Conservation (phyloP, 2,329 filamentous ascomycete species). For the Phyllosticta paracitricarpa region DNA sequence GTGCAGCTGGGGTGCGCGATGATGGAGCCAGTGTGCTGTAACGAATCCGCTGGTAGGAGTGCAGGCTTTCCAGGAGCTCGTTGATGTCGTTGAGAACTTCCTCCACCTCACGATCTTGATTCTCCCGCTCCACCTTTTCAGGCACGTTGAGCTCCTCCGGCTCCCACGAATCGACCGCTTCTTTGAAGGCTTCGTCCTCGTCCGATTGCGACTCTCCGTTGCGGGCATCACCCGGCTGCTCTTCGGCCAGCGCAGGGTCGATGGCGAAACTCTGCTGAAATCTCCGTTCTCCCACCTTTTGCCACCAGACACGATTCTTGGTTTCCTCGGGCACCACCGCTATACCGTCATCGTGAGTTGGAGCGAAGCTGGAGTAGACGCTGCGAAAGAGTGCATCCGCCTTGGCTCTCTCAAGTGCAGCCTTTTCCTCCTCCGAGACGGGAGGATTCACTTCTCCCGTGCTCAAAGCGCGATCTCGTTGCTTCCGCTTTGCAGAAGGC, state of each 20-base stretch:
- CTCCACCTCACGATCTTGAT: conserved; percentile 52
- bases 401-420: conserved; percentile 47
- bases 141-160: conserved; percentile 19
- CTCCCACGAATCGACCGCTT: conserved; percentile 28
- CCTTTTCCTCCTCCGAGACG: conserved; percentile 28
- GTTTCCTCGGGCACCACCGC: conserved; percentile 59
- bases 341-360: conserved; percentile 61
- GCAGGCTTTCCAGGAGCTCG: conserved; percentile 64
- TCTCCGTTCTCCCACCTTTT: conserved; percentile 54
- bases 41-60: conserved; percentile 70
- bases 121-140: conserved; percentile 24
- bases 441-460: conserved; percentile 50
- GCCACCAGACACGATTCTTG: conserved; percentile 67
- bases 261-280: conserved; percentile 56
- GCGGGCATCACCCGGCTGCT: conserved; percentile 9
- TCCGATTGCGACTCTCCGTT: conserved; percentile 19
- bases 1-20: conserved; percentile 1
- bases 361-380: conserved; percentile 72
- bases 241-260: conserved; percentile 32
- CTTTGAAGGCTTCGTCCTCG: conserved; percentile 25
- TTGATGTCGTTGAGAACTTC: conserved; percentile 64
- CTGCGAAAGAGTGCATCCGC: conserved; percentile 67
- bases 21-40: conserved; percentile 51
- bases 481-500: conserved; percentile 56
- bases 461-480: conserved; percentile 63